Conservation (phyloP, 805 yeast genomes). For the Starmerella stigmatis region DNA sequence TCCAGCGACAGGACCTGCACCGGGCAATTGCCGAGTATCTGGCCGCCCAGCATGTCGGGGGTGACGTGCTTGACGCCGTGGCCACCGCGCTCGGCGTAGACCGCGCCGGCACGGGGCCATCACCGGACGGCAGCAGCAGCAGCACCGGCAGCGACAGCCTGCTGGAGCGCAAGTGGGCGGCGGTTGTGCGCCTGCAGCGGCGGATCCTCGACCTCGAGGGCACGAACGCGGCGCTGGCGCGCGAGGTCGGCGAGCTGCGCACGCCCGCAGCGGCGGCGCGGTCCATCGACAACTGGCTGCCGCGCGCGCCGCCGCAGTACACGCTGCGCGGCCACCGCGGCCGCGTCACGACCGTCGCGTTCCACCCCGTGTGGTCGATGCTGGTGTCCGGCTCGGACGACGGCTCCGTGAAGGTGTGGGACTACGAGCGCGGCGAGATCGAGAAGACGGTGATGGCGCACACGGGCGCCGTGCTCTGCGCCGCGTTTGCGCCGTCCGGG, state of each 20-base stretch:
- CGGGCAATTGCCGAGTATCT: conserved; percentile 42
- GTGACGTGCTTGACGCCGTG: conserved; percentile 10
- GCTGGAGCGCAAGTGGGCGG: conserved; percentile 76
- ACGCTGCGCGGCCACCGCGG: conserved; percentile 45
- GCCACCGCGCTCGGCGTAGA: conserved; percentile 6
- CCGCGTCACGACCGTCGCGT: conserved; percentile 49
- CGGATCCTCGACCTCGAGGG: conserved; percentile 58
- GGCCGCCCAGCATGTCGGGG: conserved; percentile 27
- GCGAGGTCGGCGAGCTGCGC: conserved; percentile 26
- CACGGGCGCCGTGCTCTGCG: conserved; percentile 51
- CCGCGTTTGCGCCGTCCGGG: conserved; percentile 43
- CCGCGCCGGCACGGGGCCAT: conserved; percentile 2
- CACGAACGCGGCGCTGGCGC: conserved; percentile 39
- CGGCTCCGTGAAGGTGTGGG: conserved; percentile 68
- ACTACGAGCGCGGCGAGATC: conserved; percentile 51
- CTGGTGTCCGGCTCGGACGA: conserved; percentile 59
- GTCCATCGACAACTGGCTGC: conserved; percentile 49
- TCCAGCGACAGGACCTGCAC: conserved; percentile 40
- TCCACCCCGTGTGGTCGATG: conserved; percentile 67
- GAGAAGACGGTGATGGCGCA: conserved; percentile 62
- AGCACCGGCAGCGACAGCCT: conserved; percentile 22
- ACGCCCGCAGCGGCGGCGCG: background rate
- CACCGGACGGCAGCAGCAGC: too few species aligned
- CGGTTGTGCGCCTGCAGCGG: conserved; percentile 70
- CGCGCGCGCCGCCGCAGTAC: conserved; percentile 37